Conservation (phyloP, 2,329 filamentous ascomycete species). For the Penicillium sp. region DNA sequence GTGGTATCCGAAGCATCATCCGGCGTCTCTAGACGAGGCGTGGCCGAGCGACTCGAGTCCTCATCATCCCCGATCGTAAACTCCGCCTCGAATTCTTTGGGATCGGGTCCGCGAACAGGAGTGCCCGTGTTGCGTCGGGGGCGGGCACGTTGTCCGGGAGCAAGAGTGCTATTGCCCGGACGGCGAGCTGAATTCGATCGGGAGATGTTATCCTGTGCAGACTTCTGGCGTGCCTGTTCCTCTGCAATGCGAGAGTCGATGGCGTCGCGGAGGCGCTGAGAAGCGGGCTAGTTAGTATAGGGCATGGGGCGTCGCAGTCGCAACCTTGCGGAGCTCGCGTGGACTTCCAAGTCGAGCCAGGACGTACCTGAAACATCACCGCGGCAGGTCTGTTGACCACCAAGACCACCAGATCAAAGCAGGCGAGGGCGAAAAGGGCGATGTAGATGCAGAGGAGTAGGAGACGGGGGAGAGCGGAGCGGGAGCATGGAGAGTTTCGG, state of each 20-base stretch:
- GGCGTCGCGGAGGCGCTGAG: slow-evolving; percentile 76
- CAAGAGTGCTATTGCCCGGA: slow-evolving; percentile 33
- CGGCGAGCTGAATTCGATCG: slow-evolving; percentile 49
- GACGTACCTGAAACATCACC: slow-evolving; percentile 31
- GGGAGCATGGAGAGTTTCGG: slow-evolving; percentile 15
- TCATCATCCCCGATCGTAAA: slow-evolving; percentile 87
- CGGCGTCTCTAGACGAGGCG: slow-evolving; percentile 56
- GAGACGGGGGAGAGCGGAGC: slow-evolving; percentile 16
- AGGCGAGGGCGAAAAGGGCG: slow-evolving; percentile 10
- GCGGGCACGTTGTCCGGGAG: slow-evolving; percentile 34
- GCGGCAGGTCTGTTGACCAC: slow-evolving; percentile 23
- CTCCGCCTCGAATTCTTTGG: slow-evolving; percentile 81
- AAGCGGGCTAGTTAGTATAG: slow-evolving; percentile 1
- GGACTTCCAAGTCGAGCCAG: background rate
- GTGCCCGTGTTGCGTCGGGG: slow-evolving; percentile 40
- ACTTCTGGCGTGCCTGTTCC: slow-evolving; percentile 79
- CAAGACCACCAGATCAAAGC: slow-evolving; percentile 19
- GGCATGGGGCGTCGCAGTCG: background rate
- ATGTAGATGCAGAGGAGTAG: slow-evolving; percentile 11
- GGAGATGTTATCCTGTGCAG: slow-evolving; percentile 45
- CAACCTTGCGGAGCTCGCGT: background rate
- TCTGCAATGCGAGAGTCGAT: slow-evolving; percentile 88
- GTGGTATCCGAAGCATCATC: slow-evolving; percentile 27
- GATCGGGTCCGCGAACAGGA: slow-evolving; percentile 69
- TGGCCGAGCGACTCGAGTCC: slow-evolving; percentile 62